A percentile compares a stretch with the other conserved stretches of the same genome.
These are phyloP conservation scores for Arachnomyces sp. DNA, from an alignment of 2,329 filamentous ascomycete genomes.

Conservation along the genomic window DNA sequence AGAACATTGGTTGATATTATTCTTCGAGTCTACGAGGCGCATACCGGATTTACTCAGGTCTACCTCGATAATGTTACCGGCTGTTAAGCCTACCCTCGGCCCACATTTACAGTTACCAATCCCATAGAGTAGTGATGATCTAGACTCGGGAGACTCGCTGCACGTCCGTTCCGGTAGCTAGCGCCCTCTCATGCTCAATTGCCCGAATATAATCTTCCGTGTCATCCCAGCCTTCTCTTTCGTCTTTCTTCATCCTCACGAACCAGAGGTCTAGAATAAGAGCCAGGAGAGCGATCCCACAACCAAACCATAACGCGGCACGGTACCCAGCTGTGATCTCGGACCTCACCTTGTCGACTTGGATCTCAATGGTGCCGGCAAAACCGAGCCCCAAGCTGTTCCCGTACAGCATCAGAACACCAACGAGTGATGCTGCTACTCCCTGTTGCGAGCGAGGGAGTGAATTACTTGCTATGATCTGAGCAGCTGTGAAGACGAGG, in stretches of 20 bases:
- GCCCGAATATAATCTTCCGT: too few species aligned
- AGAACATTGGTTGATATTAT: too few species aligned
- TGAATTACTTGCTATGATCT: conserved; percentile 47
- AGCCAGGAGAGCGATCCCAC: conserved; percentile 21
- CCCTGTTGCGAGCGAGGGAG: conserved; percentile 44
- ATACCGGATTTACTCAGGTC: too few species aligned
- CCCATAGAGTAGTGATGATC: too few species aligned
- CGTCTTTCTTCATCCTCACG: conserved; percentile 25
- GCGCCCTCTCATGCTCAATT: too few species aligned
- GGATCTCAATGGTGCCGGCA: conserved; percentile 32
- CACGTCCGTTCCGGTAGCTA: too few species aligned
- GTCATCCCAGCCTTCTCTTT: conserved; percentile 25
- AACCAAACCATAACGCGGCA: conserved; percentile 24
- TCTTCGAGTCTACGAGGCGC: too few species aligned
- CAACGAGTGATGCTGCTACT: conserved; percentile 43
- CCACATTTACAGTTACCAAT: too few species aligned
- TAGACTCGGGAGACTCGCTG: too few species aligned
- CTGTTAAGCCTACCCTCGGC: too few species aligned
- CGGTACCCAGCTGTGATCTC: conserved; percentile 21
- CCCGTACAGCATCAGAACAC: conserved; percentile 37
- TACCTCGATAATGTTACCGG: too few species aligned
- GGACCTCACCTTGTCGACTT: conserved; percentile 14
- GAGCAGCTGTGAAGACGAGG: conserved; percentile 43
- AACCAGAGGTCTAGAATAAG: conserved; percentile 23
- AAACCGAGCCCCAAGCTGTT: conserved; percentile 38